Evolutionary conservation across 228 moss, liverwort and hornwort genomes (phyloP), one percentile per base, ranked within the genome.

Genomic region (Sphagnum magellanicum): DNA sequence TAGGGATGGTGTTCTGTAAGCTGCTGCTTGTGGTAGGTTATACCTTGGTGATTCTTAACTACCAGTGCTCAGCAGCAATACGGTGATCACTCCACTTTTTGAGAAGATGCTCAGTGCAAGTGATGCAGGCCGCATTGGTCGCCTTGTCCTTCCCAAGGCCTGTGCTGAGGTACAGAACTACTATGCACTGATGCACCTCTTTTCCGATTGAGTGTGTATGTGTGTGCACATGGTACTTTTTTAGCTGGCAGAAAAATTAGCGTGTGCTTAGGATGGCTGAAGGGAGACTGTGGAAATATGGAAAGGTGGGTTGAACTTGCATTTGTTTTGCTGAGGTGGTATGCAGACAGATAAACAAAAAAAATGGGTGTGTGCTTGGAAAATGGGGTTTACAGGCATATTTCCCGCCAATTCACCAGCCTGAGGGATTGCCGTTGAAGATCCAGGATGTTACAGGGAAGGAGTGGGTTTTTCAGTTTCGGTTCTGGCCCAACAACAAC

Each of bases 81-180:
- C 92, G 48, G 90, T 90, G 5, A 93, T 98, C 48, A 98, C 94
- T 53, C 98, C 98, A 11, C 81, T 98, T 70, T 98, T 98, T 81
- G 98, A 98, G 84, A 98, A 98, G 83, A 94, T 98, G 93, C 75
- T 98, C n/a, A 98, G 98, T 80, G 98, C 98, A 69, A 98, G 98
- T 74, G 98, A 98, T 81, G 94, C 98, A 65, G 98, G 98, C 49
- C 87, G 98, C 62, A 98, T 98, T 60, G 98, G 98, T 50, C 87
- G 98, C 61, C 94, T 98, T 76, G 98, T 98, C 67, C 98, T 98
- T 74, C 98, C 98, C 58, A 94, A 98, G 80, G 98, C 98, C 55
- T 98, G 98, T 72, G 98, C 98, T 63, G 98, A 98, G 98, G 98
- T 90, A 82, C 47, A 77, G 66, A 32, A 32, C 32, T 32, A 32